Base-by-base conservation (phyloP, 1,284 basidiomycete species). In the Heterobasidion parviporum region DNA sequence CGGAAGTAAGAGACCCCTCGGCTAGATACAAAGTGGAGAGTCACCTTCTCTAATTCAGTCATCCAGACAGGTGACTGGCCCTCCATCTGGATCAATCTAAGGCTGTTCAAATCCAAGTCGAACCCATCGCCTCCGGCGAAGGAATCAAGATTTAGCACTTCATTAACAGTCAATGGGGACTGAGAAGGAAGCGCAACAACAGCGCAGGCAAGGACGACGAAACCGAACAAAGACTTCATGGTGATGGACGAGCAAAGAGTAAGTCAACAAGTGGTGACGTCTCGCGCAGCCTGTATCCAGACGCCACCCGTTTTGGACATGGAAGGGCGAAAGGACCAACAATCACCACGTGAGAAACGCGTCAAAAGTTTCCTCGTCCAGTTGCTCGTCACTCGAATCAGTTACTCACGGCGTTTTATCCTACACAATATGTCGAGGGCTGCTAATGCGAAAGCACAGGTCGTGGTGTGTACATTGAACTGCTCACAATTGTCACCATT, bases 1-100 rank as follows among this genome's bases (percentile, higher is more conserved):
- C 26, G 26, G 26, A 18, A 48, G 47, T 14, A 44, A n/a, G 18
- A 16, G 36, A 34, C 10, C 32, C 7, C 8, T n/a, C 35, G 33
- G 50, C 44, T 56, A 45, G 53, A 18, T 34, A 56, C 57, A 59
- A 51, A 50, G 47, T 51, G 51, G 53, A 54, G 52, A 53, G 55
- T 35, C 50, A 85, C 88, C 83, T 92, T 95, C 63, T 94, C 83
- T 36, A 87, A 73, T 70, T 95, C 93, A 12, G 90, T 82, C 71
- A 93, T 85, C 84, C 83, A 87, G 36, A 85, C 77, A 18, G 89
- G 87, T 10, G 74, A 71, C 59, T 81, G 72, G 52, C 81, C 86
- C 57, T 85, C 80, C 63, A 92, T 76, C 68, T 92, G 82, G 52
- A 95, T 83, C 51, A 94, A 78, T 54, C 92, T 81, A 56, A 76